Evolutionary conservation across 768 basidiomycete genomes (phyloP).

Genomic region (Hortiboletus campestris): DNA sequence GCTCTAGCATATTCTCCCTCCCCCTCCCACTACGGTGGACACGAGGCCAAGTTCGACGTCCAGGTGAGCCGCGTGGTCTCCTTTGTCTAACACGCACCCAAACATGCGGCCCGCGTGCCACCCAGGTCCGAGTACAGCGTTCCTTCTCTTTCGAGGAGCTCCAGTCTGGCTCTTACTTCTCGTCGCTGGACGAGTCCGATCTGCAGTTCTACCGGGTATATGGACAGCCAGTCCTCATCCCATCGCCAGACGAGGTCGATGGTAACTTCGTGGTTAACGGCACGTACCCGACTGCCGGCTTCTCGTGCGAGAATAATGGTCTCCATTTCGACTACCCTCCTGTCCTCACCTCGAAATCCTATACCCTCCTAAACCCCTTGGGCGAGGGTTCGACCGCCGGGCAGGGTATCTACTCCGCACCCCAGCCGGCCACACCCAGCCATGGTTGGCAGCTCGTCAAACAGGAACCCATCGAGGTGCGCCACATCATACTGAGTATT

Average conservation of each 20-base stretch:
- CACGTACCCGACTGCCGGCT: conserved; percentile 1
- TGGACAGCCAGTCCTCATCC: conserved; percentile 33
- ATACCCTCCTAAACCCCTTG: conserved; percentile 28
- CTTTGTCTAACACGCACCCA: neutral
- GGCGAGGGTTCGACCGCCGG: conserved; percentile 11
- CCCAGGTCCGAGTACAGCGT: conserved; percentile 30
- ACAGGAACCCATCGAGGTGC: conserved; percentile 27
- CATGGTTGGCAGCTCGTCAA: conserved; percentile 25
- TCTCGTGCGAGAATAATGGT: neutral
- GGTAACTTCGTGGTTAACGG: conserved; percentile 16
- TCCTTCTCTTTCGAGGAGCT: conserved; percentile 35
- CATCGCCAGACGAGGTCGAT: conserved; percentile 21
- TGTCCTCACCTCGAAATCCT: conserved; percentile 24
- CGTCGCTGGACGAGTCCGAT: conserved; percentile 31
- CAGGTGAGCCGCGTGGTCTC: conserved; percentile 6
- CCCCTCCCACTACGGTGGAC: neutral
- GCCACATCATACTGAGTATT: neutral
- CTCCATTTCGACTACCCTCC: conserved; percentile 7
- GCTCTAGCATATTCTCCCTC: neutral
- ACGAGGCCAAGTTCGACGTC: conserved; percentile 26
- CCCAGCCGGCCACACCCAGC: neutral
- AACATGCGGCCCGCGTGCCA: conserved; percentile 1
- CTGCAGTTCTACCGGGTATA: conserved; percentile 33
- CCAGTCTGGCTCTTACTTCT: conserved; percentile 33
- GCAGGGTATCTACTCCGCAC: neutral